Evolutionary conservation across 208 protist species (phyloP), one percentile per base, ranked within the genome.

Genomic region (Wallacemonas sp.): DNA sequence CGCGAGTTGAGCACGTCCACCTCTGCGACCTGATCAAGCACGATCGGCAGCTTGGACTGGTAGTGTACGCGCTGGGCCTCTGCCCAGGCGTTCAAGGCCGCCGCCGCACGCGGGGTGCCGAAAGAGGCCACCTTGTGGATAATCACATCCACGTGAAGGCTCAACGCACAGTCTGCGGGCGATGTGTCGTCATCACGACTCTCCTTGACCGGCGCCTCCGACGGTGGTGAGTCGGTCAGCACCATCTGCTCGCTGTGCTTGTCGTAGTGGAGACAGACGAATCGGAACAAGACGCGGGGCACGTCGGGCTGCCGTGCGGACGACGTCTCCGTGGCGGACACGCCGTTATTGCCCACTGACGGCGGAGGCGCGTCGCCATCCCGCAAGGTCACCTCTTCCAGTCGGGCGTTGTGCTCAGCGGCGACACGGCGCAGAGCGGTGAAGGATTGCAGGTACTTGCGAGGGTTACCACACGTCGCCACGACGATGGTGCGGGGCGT

Each of bases 101-200:
- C 50, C 6, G 66, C 71, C 15, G 82, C 83, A 1, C 55, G 59
- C 38, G 68, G 64, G 12, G 61, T 54, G 27, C 75, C 82, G 22
- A 89, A 84, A 44, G 85, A 85, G 37, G 79, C 75, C 19, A 91
- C 73, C 66, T 94, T 94, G 69, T 94, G 89, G 5, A 94, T 59
- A n/a, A 94, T 67, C 48, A 91, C 79, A 59, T 92, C 78, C 15
- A 87, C 78, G 19, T 76, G 57, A 1, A 54, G 66, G 9, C n/a
- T 39, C 4, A 63, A 33, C 13, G 27, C 50, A n/a, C n/a, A n/a
- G n/a, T n/a, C n/a, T n/a, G n/a, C n/a, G n/a, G n/a, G n/a, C n/a
- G 17, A 21, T 68, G 33, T 33, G 60, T 41, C 3, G 39, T 37
- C 15, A 54, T 50, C 6, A 15, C 55, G n/a, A n/a, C n/a, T n/a